These are phyloP conservation scores for Solanum sejunctum DNA, from an alignment of 257 asterid genomes.

Conservation along the genomic window DNA sequence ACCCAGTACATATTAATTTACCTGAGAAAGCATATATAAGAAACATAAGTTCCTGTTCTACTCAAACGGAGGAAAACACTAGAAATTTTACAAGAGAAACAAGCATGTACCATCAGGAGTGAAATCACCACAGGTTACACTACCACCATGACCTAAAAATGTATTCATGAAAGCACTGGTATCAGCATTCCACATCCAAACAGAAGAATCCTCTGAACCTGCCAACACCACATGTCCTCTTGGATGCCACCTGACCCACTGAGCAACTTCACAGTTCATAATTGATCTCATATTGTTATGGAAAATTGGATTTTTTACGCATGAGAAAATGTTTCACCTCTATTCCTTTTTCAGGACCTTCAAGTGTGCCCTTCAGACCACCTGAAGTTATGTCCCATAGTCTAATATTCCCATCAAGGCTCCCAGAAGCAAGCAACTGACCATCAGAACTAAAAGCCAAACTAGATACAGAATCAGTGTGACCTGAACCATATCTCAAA, in stretches of 20 bases:
- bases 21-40: slow-evolving; percentile 29
- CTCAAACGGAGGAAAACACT: background rate
- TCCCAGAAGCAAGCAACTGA: slow-evolving; percentile 74
- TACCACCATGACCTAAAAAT: slow-evolving; percentile 60
- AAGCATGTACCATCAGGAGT: slow-evolving; percentile 77
- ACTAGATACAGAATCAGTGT: slow-evolving; percentile 64
- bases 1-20: slow-evolving; percentile 66
- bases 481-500: slow-evolving; percentile 45
- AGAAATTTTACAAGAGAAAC: background rate
- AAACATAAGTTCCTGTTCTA: background rate
- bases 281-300: background rate
- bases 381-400: slow-evolving; percentile 60
- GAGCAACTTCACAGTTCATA: slow-evolving; percentile 18
- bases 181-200: slow-evolving; percentile 95
- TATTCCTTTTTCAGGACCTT: slow-evolving; percentile 77
- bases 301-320: background rate
- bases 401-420: slow-evolving; percentile 71
- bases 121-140: slow-evolving; percentile 85
- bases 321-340: slow-evolving; percentile 40
- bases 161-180: slow-evolving; percentile 37
- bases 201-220: slow-evolving; percentile 84
- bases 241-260: slow-evolving; percentile 98
- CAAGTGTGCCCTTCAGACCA: slow-evolving; percentile 55
- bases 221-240: slow-evolving; percentile 74
- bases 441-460: slow-evolving; percentile 83